Evolutionary conservation across 2,329 filamentous ascomycete species (phyloP), one percentile per base, ranked within the genome.

Genomic region (Penicillium sp.): DNA sequence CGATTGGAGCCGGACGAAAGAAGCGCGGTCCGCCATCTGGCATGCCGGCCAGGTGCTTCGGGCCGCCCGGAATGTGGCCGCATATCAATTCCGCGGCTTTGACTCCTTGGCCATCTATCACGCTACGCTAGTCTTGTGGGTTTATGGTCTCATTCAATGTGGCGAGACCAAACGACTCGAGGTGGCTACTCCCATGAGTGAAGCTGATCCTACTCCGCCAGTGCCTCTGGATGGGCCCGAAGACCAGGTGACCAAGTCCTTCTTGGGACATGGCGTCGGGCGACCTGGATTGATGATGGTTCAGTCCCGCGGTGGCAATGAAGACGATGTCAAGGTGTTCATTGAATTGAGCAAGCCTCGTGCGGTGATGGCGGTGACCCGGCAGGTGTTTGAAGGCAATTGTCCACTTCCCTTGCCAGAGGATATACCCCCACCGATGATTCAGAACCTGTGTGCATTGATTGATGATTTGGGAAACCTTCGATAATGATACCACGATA

Each of bases 381-480:
- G 57, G 26, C 58, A 63, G 14, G 57, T 65, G 5, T 58, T 65
- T 45, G 59, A 65, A 42, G 58, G 61, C 2, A 65, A 65, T 43
- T 63, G 61, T 26, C 63, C 63, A 3, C 46, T 35, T 22, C 46
- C 57, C 28, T 35, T 58, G 5, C 60, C 61, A 6, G 61, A 54
- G 16, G 63, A 65, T 30, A 43, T 51, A 35, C 35, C 55, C 5
- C 63, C 63, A 2, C 63, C 63, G 13, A 65, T 65, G 61, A 61
- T 61, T 30, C 61, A 65, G 14, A 65, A 61, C 22, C 35, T 65
- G n/a, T 65, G 63, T 52, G 30, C 57, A 7, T 28, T 65, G 35
- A 63, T 65, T 56, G 58, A 65, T 26, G 63, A 63, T 46, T 25
- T 65, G 45, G 63, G 63, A 3, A 61, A 57, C 43, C 53, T 65